Conservation (phyloP, 2,329 filamentous ascomycete genomes). For the Colletotrichum plurivorum region DNA sequence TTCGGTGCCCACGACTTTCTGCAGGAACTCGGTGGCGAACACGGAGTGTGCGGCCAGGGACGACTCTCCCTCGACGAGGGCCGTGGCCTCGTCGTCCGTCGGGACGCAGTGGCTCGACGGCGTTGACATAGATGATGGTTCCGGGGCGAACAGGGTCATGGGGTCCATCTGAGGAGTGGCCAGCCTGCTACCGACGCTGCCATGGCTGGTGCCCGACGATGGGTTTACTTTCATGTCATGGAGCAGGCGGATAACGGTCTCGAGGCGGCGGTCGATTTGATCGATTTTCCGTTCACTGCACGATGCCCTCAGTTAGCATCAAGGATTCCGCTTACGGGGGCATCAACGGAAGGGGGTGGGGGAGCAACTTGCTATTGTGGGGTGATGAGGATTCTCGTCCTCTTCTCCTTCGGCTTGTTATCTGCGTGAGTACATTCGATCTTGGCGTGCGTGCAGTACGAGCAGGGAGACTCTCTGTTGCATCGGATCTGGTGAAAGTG, state of each 20-base stretch:
- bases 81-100: conserved; percentile 45
- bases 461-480: conserved; percentile 54
- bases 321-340: not conserved
- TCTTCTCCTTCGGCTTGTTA: conserved; percentile 52
- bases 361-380: conserved; percentile 52
- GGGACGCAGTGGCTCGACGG: conserved; percentile 30
- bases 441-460: conserved; percentile 53
- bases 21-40: conserved; percentile 61
- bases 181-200: not conserved
- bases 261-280: conserved; percentile 53
- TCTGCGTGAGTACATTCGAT: conserved; percentile 54
- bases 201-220: conserved; percentile 23
- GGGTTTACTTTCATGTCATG: conserved; percentile 50
- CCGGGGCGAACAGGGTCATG: conserved; percentile 1
- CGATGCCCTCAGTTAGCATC: not conserved
- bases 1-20: conserved; percentile 52
- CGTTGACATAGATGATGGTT: conserved; percentile 29
- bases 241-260: conserved; percentile 52
- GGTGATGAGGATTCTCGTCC: conserved; percentile 53
- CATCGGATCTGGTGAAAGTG: conserved; percentile 49
- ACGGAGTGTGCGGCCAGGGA: conserved; percentile 61
- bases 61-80: conserved; percentile 59
- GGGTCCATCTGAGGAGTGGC: conserved; percentile 7
- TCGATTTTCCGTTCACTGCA: conserved; percentile 56
- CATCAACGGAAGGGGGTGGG: too few species aligned